These are phyloP conservation scores for Mycena amicta DNA, from an alignment of 768 basidiomycete species.

Conservation along the genomic window DNA sequence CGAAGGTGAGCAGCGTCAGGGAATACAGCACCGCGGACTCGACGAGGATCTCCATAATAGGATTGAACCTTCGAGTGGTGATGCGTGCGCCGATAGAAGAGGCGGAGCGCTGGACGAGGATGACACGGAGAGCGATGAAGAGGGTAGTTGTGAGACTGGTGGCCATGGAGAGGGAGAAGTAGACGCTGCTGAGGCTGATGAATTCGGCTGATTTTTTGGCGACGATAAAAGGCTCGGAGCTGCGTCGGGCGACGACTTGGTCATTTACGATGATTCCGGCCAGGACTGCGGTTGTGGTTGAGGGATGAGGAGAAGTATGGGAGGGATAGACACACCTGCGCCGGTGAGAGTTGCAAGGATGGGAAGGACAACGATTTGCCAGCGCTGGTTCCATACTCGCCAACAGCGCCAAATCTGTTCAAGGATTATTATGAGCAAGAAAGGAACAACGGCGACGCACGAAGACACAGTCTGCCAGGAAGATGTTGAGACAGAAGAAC, in stretches of 20 bases:
- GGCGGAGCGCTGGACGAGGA: slow-evolving; percentile 2
- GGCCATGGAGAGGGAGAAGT: slow-evolving; percentile 14
- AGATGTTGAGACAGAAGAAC: slow-evolving; percentile 10
- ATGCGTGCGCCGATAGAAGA: background rate
- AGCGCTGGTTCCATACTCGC: slow-evolving; percentile 8
- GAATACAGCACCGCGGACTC: slow-evolving; percentile 14
- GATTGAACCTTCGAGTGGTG: background rate
- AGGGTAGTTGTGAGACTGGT: slow-evolving; percentile 9
- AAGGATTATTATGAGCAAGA: background rate
- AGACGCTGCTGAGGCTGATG: slow-evolving; percentile 2
- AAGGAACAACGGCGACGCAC: background rate
- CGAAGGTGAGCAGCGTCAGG: slow-evolving; percentile 3
- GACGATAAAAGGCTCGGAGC: background rate
- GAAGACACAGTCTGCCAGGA: slow-evolving; percentile 7
- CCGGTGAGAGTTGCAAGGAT: slow-evolving; percentile 2
- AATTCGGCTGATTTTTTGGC: slow-evolving; percentile 2
- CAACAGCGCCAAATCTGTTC: slow-evolving; percentile 14
- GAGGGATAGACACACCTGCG: background rate
- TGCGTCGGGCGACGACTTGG: background rate
- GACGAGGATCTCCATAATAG: slow-evolving; percentile 10
- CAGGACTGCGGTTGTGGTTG: slow-evolving; percentile 2
- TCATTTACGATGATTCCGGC: slow-evolving; percentile 6
- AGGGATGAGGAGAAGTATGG: background rate
- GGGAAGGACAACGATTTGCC: slow-evolving; percentile 2
- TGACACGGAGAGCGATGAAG: slow-evolving; percentile 3